phyloP scores from a whole-genome alignment of 306 rosid genomes.

The peach (Prunus persica) region DNA sequence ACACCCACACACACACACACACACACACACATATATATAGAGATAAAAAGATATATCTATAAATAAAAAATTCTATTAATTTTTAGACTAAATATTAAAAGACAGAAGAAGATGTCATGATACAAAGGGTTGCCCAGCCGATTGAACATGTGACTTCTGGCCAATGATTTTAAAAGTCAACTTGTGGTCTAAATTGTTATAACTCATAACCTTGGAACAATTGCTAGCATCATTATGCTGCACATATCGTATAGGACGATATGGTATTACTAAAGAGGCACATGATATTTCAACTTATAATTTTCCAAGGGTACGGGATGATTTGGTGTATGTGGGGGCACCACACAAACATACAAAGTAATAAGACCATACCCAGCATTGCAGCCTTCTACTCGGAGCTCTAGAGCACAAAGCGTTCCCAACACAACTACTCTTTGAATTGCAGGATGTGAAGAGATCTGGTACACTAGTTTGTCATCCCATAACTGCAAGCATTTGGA shows the following conservation, averaged over 20 bases:
- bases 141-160: background rate
- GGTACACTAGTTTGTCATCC: constrained; percentile 64
- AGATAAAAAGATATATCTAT: too few species aligned
- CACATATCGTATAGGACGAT: background rate
- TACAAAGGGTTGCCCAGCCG: background rate
- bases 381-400: constrained; percentile 72
- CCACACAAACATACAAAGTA: constrained; percentile 24
- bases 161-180: background rate
- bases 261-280: background rate
- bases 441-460: constrained; percentile 67
- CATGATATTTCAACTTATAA: background rate
- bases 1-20: too few species aligned
- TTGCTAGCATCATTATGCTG: background rate
- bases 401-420: constrained; percentile 89
- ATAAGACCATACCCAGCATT: constrained; percentile 62
- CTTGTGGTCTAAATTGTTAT: background rate
- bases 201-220: background rate
- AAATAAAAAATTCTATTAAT: too few species aligned
- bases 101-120: background rate
- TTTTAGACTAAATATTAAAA: background rate
- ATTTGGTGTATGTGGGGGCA: background rate
- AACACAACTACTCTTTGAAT: constrained; percentile 72
- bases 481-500: constrained; percentile 61
- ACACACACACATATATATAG: too few species aligned
- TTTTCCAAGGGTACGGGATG: background rate